These are phyloP conservation scores for Trichosphaerium sp. DNA, from an alignment of 78 protist genomes.

Conservation along the genomic window DNA sequence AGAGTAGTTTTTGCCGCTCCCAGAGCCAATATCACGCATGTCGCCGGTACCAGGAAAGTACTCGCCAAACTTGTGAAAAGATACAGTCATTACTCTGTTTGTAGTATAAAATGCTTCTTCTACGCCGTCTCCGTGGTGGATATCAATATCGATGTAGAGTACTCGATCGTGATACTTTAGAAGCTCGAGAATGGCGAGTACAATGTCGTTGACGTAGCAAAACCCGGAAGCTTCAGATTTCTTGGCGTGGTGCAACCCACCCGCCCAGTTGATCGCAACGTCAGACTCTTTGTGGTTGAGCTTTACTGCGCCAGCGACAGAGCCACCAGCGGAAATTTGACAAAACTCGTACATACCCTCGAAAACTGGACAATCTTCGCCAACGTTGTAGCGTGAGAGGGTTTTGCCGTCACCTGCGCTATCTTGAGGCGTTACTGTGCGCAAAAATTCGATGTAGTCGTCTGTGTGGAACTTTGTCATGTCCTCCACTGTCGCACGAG, in stretches of 20 bases:
- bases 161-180: constrained; percentile 87
- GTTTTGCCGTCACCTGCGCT: constrained; percentile 6
- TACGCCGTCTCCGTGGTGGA: constrained; percentile 90
- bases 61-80: constrained; percentile 92
- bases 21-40: constrained; percentile 77
- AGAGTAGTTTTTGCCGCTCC: constrained; percentile 75
- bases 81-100: constrained; percentile 90
- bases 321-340: constrained; percentile 93
- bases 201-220: constrained; percentile 98
- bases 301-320: constrained; percentile 82
- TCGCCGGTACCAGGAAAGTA: constrained; percentile 98
- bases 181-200: constrained; percentile 90
- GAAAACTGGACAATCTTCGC: constrained; percentile 97
- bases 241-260: constrained; percentile 99
- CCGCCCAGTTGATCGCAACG: constrained; percentile 96
- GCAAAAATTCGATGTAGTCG: constrained; percentile 90
- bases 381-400: constrained; percentile 63
- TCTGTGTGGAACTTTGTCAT: constrained; percentile 87
- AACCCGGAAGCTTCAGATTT: constrained; percentile 93
- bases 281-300: constrained; percentile 71
- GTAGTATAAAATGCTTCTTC: constrained; percentile 90
- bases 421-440: constrained; percentile 50
- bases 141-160: constrained; percentile 95
- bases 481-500: constrained; percentile 65
- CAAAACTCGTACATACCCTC: constrained; percentile 92